These are phyloP conservation scores for Trypanosoma boissoni DNA, from an alignment of 208 protist genomes.

Conservation along the genomic window DNA sequence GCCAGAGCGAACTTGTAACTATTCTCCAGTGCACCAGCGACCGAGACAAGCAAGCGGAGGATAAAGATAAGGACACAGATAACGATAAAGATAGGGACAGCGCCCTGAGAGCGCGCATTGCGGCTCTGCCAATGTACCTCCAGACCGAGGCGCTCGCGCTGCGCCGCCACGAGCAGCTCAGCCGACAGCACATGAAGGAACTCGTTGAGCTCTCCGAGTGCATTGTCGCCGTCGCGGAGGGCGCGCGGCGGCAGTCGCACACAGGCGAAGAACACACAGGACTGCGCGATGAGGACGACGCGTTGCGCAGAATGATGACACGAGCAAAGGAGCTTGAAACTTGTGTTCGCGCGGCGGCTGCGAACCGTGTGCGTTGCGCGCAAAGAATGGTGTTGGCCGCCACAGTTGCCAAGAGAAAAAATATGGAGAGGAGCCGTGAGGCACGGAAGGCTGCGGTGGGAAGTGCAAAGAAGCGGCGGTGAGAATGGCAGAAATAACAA, in stretches of 20 bases:
- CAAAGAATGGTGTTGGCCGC: slow-evolving; percentile 23
- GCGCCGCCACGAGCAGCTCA: slow-evolving; percentile 57
- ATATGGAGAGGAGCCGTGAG: not conserved
- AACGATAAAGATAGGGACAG: not conserved
- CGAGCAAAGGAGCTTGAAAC: slow-evolving; percentile 19
- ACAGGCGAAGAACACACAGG: not conserved
- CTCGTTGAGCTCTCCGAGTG: slow-evolving; percentile 63
- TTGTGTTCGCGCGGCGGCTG: slow-evolving; percentile 11
- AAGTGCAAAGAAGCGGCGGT: not conserved
- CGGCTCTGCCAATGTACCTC: slow-evolving; percentile 76
- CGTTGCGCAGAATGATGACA: slow-evolving; percentile 10
- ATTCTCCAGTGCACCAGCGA: not conserved
- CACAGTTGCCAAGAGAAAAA: not conserved
- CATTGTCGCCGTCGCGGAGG: slow-evolving; percentile 23
- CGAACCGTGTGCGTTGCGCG: slow-evolving; percentile 22
- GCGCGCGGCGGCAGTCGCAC: slow-evolving; percentile 1
- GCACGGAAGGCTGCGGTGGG: not conserved
- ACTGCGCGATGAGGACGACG: slow-evolving; percentile 8
- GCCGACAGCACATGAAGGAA: slow-evolving; percentile 60
- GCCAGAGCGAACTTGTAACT: slow-evolving; percentile 8
- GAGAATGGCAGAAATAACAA: not conserved
- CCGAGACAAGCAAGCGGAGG: not conserved
- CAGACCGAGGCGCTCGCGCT: slow-evolving; percentile 58
- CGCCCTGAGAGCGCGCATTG: slow-evolving; percentile 20
- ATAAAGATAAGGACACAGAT: not conserved